Evolutionary conservation across 2,329 filamentous ascomycete genomes (phyloP).

Genomic region (Pseudonectria foliicola): DNA sequence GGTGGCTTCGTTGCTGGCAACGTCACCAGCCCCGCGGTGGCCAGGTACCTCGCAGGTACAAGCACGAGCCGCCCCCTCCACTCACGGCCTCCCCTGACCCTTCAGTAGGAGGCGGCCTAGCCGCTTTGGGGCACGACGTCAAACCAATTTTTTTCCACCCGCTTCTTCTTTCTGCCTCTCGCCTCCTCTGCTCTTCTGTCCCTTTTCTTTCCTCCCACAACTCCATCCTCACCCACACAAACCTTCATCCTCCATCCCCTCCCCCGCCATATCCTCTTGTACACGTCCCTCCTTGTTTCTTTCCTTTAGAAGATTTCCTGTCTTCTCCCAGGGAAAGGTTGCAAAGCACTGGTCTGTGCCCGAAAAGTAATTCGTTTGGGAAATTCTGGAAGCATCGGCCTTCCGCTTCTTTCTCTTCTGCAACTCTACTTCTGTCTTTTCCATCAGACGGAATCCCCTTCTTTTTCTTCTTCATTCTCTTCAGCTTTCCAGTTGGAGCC

Average conservation of each 20-base stretch:
- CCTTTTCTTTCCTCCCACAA: constrained; percentile 29
- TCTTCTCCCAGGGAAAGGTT: constrained; percentile 34
- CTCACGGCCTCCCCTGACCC: constrained; percentile 21
- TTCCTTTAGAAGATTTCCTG: constrained; percentile 40
- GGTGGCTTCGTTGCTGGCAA: background rate
- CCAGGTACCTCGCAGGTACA: constrained; percentile 17
- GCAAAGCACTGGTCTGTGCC: constrained; percentile 25
- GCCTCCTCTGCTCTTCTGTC: constrained; percentile 21
- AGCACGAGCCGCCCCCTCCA: constrained; percentile 11
- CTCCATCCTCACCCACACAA: constrained; percentile 24
- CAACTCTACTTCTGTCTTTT: constrained; percentile 23
- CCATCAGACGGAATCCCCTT: constrained; percentile 22
- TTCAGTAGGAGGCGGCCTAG: constrained; percentile 25
- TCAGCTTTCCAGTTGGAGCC: constrained; percentile 22
- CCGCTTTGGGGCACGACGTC: constrained; percentile 24
- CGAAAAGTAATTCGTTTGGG: constrained; percentile 26
- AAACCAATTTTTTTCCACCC: constrained; percentile 28
- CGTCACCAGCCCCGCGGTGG: constrained; percentile 19
- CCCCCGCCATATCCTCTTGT: constrained; percentile 23
- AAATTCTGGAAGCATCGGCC: constrained; percentile 26
- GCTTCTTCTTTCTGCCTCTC: constrained; percentile 24
- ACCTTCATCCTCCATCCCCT: constrained; percentile 25
- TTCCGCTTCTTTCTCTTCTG: constrained; percentile 28
- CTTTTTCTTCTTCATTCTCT: constrained; percentile 20
- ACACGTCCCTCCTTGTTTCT: constrained; percentile 34